Evolutionary conservation across 2,329 filamentous ascomycete genomes (phyloP).

Genomic region (Neonectria faginata): DNA sequence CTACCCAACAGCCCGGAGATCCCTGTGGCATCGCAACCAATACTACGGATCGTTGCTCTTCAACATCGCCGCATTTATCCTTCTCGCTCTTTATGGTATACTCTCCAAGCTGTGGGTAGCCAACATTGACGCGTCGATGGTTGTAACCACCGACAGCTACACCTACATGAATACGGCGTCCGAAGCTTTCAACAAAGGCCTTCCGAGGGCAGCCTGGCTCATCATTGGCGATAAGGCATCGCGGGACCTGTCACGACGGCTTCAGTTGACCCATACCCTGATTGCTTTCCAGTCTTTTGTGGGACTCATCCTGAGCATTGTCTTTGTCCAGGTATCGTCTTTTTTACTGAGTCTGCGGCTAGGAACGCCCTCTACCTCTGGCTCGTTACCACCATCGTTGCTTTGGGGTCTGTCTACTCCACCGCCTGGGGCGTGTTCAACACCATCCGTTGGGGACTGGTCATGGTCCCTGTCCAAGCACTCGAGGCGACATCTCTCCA

Average conservation of each 20-base stretch:
- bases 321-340: slow-evolving; percentile 71
- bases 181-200: slow-evolving; percentile 78
- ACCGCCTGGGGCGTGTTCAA: slow-evolving; percentile 81
- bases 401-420: slow-evolving; percentile 72
- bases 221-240: slow-evolving; percentile 74
- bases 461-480: slow-evolving; percentile 79
- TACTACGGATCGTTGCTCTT: slow-evolving; percentile 71
- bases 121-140: slow-evolving; percentile 68
- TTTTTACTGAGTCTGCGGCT: slow-evolving; percentile 73
- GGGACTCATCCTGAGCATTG: slow-evolving; percentile 69
- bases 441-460: slow-evolving; percentile 78
- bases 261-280: slow-evolving; percentile 72
- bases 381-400: slow-evolving; percentile 73
- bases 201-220: slow-evolving; percentile 75
- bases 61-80: slow-evolving; percentile 71
- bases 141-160: slow-evolving; percentile 61
- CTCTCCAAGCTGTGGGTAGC: slow-evolving; percentile 79
- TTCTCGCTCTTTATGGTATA: slow-evolving; percentile 75
- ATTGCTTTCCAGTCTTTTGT: slow-evolving; percentile 69
- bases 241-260: slow-evolving; percentile 61
- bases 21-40: slow-evolving; percentile 32
- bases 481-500: slow-evolving; percentile 73
- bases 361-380: slow-evolving; percentile 78
- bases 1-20: neutral
- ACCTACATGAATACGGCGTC: slow-evolving; percentile 76